Percentiles rank a stretch among this genome's conserved stretches.
Conservation (phyloP, 108 stramenopile genomes). For the Pseudonitzschia pungens region DNA sequence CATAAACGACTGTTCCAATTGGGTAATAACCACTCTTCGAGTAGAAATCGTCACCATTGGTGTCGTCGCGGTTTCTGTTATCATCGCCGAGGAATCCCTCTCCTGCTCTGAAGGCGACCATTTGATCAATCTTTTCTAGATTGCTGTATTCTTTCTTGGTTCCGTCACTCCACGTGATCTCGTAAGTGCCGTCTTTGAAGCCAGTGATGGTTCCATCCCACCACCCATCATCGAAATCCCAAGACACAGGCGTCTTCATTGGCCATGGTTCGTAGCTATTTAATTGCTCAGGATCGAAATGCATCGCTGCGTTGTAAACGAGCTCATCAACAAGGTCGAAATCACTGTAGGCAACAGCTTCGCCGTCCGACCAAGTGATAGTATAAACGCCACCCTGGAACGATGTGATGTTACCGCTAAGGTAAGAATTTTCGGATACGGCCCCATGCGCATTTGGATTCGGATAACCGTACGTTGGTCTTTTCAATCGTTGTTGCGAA, state of each 20-base stretch:
- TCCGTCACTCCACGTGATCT: conserved; percentile 18
- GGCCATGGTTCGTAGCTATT: conserved; percentile 14
- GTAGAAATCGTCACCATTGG: neutral
- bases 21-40: neutral
- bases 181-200: conserved; percentile 3
- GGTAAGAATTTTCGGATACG: neutral
- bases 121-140: conserved; percentile 15
- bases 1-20: conserved; percentile 7
- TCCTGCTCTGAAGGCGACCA: conserved; percentile 13
- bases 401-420: conserved; percentile 4
- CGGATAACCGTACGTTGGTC: conserved; percentile 9
- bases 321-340: conserved; percentile 9
- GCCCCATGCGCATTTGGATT: neutral
- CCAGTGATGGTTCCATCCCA: conserved; percentile 23
- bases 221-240: conserved; percentile 13
- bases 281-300: neutral
- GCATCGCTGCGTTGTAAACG: neutral
- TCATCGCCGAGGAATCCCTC: conserved; percentile 15
- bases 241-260: conserved; percentile 2
- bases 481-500: neutral
- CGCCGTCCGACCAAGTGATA: conserved; percentile 5
- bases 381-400: conserved; percentile 11
- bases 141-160: neutral
- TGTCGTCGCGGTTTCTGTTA: neutral
- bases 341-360: conserved; percentile 4